Percentiles rank a stretch among this genome's conserved stretches.
These are phyloP conservation scores for Cytospora schulzeri DNA, from an alignment of 2,329 filamentous ascomycete genomes.

Conservation along the genomic window DNA sequence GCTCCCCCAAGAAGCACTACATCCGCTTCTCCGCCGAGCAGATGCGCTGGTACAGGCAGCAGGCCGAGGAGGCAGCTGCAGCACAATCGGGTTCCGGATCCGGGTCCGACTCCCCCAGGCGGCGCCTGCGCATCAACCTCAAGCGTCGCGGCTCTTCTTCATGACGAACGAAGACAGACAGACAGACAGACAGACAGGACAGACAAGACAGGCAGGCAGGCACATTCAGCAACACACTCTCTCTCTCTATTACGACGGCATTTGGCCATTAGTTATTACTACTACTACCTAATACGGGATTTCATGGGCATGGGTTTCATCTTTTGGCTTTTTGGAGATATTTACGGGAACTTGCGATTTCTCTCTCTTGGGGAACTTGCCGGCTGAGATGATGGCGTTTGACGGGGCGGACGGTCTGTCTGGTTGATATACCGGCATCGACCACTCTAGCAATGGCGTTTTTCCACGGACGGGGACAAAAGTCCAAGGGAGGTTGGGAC, in stretches of 20 bases:
- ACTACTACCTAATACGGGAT: not conserved
- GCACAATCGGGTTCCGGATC: not conserved
- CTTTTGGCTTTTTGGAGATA: not conserved
- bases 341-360: not conserved
- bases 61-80: not conserved
- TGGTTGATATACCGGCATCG: no score
- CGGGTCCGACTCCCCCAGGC: no score
- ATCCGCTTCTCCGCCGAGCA: constrained; percentile 18
- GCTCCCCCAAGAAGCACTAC: constrained; percentile 14
- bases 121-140: not conserved
- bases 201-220: not conserved
- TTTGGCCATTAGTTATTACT: not conserved
- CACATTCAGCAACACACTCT: no score
- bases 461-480: not conserved
- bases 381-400: not conserved
- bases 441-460: not conserved
- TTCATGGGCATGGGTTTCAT: not conserved
- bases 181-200: not conserved
- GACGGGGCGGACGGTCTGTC: not conserved
- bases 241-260: not conserved
- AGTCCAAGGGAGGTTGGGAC: not conserved
- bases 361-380: not conserved
- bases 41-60: constrained; percentile 21
- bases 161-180: not conserved
- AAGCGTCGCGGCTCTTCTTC: not conserved